Base-by-base conservation (phyloP, 495 filamentous ascomycete genomes). In the Aspergillus sclerotiicarbonarius region DNA sequence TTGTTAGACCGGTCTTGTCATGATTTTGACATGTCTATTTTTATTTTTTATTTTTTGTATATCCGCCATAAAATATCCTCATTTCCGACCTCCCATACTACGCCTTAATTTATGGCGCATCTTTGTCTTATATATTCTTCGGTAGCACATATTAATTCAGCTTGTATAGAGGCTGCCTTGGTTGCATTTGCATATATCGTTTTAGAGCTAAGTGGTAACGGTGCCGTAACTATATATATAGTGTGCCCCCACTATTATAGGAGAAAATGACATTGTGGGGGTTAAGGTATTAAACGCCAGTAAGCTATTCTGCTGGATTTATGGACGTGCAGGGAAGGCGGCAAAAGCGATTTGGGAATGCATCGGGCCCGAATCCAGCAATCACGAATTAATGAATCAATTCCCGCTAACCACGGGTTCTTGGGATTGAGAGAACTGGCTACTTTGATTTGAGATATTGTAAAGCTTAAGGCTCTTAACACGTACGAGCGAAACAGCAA, bases 391-490 rank as follows among this genome's bases (percentile, higher is more conserved):
- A 41, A 41, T 30, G 10, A 25, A 48, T 25, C 6, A 47, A 45
- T n/a, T 15, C 37, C 37, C 13, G 37, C 37, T 41, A 15, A n/a
- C 1, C 37, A 41, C 37, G 37, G 37, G 37, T 41, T n/a, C 30
- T 37, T 25, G 12, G 25, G 12, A 16, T 32, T 31, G 25, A 50
- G 8, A 58, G 15, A 44, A 60, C 50, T 8, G 45, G 57, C 57
- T 65, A 65, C 63, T 57, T 56, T 37, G 53, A 56, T 58, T 58
- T 64, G 54, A 62, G 49, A 50, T 60, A 59, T 59, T 59, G 50
- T 45, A 44, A 54, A 62, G 51, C 60, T 51, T 51, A 51, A 18
- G 53, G 45, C 54, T 57, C 56, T 37, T 63, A 56, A 41, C 31
- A 54, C 53, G 52, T 61, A 53, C 49, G 61, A 47, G 58, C 44